Base-by-base conservation (phyloP, 2,329 filamentous ascomycete species). In the Ambrosiella beaveri region DNA sequence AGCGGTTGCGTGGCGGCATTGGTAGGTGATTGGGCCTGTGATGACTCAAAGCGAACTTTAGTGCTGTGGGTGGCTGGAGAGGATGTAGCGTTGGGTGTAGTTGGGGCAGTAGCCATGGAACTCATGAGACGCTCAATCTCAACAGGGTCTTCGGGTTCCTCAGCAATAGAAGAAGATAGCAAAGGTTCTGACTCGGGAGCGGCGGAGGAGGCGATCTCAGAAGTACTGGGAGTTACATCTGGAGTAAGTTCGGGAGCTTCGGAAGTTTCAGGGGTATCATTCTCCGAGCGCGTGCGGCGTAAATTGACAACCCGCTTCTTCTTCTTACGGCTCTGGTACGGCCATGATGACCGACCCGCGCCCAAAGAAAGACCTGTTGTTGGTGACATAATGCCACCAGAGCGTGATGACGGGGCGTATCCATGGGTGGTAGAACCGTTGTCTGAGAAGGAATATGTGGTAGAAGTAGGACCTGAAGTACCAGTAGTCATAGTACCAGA, bases 301-400 rank as follows among this genome's bases (percentile, higher is more conserved):
- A 94, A 74, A 65, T 94, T 88, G 61, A 94, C 86, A 12, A 94
- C 83, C 17, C 88, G 77, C 60, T 81, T 88, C 77, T 91, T 94
- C 74, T 87, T 86, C 72, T 87, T 91, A 57, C 86, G 80, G 39
- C 80, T 76, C 19, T 76, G 75, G 61, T 81, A 77, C 2, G 81
- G 72, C 63, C 85, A 79, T 49, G 77, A 72, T 63, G 77, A 71
- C 53, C 79, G 74, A 57, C 76, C 76, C 2, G 79, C 74, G 17
- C 82, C 82, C 7, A 88, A 73, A 12, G 78, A 77, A n/a, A 86
- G 69, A 1, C 82, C 81, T 4, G 77, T 77, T 35, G 58, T 60
- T 27, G 59, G 59, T 17, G 59, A 58, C 38, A 56, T 40, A 2
- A 61, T 36, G 4, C 58, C 58, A 0, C 85, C 83, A 61, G 77